Evolutionary conservation across 768 basidiomycete species (phyloP).

Genomic region (Termitomyces sp.): DNA sequence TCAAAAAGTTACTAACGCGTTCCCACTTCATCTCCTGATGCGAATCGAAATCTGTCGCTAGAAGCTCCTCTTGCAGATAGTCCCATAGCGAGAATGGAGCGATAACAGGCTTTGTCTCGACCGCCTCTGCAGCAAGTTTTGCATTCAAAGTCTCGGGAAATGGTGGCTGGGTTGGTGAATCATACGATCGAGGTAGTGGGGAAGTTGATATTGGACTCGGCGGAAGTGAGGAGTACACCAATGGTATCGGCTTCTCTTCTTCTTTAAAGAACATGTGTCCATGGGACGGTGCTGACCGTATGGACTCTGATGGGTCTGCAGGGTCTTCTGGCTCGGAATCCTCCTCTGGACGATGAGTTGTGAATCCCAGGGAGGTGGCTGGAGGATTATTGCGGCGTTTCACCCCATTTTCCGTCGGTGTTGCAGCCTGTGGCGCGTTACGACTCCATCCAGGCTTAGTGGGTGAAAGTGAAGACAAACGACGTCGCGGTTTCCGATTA

Average conservation of each 20-base stretch:
- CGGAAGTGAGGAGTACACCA: constrained; percentile 72
- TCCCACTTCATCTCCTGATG: constrained; percentile 96
- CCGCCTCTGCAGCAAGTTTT: constrained; percentile 19
- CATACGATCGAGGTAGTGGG: constrained; percentile 32
- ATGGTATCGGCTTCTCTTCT: constrained; percentile 32
- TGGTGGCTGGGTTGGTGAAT: constrained; percentile 26
- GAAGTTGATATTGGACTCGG: constrained; percentile 66
- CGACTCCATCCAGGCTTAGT: constrained; percentile 23
- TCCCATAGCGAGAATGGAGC: constrained; percentile 86
- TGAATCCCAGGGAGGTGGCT: constrained; percentile 18
- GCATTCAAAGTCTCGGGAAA: constrained; percentile 25
- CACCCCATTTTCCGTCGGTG: constrained; percentile 11
- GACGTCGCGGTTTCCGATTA: constrained; percentile 30
- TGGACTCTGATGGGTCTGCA: constrained; percentile 13
- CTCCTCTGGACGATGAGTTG: constrained; percentile 25
- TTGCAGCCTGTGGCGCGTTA: constrained; percentile 26
- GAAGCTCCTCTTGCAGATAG: constrained; percentile 82
- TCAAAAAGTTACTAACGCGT: constrained; percentile 92
- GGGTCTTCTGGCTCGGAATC: constrained; percentile 28
- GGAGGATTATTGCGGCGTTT: constrained; percentile 28
- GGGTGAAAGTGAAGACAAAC: constrained; percentile 32
- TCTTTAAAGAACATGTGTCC: constrained; percentile 19
- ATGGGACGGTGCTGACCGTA: constrained; percentile 17
- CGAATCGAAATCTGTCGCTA: constrained; percentile 92
- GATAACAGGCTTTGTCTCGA: constrained; percentile 21